Base-by-base conservation (phyloP, 2,329 filamentous ascomycete genomes). In the Scedosporium dehoogii region DNA sequence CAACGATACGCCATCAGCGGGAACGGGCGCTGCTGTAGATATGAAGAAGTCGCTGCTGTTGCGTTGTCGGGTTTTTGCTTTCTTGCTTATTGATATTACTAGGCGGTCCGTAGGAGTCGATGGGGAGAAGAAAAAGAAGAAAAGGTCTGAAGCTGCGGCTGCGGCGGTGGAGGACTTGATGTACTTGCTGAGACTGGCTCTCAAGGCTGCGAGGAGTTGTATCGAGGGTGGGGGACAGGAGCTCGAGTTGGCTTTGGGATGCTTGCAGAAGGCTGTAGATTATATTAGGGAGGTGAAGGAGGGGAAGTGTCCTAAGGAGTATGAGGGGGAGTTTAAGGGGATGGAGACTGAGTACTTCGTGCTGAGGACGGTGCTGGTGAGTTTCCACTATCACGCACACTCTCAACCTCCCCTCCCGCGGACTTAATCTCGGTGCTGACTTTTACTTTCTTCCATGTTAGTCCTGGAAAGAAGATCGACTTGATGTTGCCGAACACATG, bases 401-500 rank as follows among this genome's bases (percentile, higher is more conserved):
- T 27, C 27, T 29, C 27, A 6, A 4, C 6, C 27, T 29, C 27
- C n/a, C n/a, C n/a, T n/a, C n/a, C n/a, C n/a, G n/a, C n/a, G n/a
- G 27, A 3, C 27, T 29, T 29, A 6, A 14, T 16, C 41, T 38
- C 9, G n/a, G 2, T 59, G 33, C 33, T 59, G 29, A 60, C 69
- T 73, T 59, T 71, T 60, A 60, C 69, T 73, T 59, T 71, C 59
- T 2, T 10, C 2, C 16, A 18, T 57, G 9, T 18, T 59, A 93
- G 90, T 83, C 87, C 33, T 96, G 88, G 86, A 85, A 86, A 67
- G 86, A 92, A 69, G 79, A 84, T 48, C 83, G 87, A 48, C 78
- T 89, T 14, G 89, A 93, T 63, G 82, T 92, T 58, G 90, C 90
- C 29, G 90, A 96, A 62, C 85, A 91, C 71, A 85, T 94, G 79